Evolutionary conservation across 2,329 filamentous ascomycete genomes (phyloP).

Genomic region (Cercospora sp.): DNA sequence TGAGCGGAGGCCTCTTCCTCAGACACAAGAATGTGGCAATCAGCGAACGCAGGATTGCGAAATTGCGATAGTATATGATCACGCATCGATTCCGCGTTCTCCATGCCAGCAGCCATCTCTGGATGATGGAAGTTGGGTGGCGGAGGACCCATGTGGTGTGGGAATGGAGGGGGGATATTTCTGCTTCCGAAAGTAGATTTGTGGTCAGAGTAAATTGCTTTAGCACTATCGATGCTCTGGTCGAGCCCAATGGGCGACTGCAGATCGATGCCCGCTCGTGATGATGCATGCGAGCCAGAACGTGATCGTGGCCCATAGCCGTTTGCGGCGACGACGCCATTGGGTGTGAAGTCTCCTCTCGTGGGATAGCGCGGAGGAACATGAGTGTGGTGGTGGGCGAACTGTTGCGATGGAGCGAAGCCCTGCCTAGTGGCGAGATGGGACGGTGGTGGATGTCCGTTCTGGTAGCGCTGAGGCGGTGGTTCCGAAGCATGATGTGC

Average conservation of each 20-base stretch:
- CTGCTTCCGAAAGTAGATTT: slow-evolving; percentile 16
- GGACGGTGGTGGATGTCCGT: slow-evolving; percentile 11
- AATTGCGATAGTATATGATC: slow-evolving; percentile 35
- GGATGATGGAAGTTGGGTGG: slow-evolving; percentile 26
- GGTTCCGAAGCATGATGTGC: slow-evolving; percentile 34
- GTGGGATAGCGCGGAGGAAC: slow-evolving; percentile 31
- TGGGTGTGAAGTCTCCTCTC: slow-evolving; percentile 29
- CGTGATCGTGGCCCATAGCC: slow-evolving; percentile 27
- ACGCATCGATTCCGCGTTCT: slow-evolving; percentile 36
- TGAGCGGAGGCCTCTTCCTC: slow-evolving; percentile 26
- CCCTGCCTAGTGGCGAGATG: slow-evolving; percentile 25
- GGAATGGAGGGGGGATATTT: slow-evolving; percentile 18
- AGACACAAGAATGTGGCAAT: slow-evolving; percentile 36
- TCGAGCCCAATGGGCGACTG: slow-evolving; percentile 28
- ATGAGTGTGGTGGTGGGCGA: slow-evolving; percentile 23
- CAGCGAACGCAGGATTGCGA: slow-evolving; percentile 33
- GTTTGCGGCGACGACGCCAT: slow-evolving; percentile 22
- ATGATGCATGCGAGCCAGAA: slow-evolving; percentile 33
- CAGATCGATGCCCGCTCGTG: slow-evolving; percentile 24
- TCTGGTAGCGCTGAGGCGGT: slow-evolving; percentile 14
- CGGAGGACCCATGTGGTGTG: slow-evolving; percentile 21
- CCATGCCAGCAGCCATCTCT: slow-evolving; percentile 26
- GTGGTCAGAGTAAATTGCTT: slow-evolving; percentile 15
- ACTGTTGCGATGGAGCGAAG: slow-evolving; percentile 19
- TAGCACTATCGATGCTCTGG: slow-evolving; percentile 17